Evolutionary conservation across 345 rosid genomes (phyloP), one percentile per base, ranked within the genome.

Genomic region (Viola odorata): DNA sequence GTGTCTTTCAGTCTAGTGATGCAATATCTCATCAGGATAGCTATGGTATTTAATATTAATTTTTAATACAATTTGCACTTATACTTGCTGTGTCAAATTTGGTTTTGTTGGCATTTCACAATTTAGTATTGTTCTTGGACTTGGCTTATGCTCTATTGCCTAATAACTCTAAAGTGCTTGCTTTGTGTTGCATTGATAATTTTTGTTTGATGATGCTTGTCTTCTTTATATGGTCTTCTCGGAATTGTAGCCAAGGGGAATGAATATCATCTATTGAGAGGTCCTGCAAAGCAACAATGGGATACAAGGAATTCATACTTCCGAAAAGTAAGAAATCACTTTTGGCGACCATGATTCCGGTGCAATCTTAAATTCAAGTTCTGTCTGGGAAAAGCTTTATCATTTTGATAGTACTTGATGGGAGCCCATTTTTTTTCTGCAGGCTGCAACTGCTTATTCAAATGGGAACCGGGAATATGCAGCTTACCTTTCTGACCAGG

Each of bases 401-500:
- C 1, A n/a, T 7, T 13, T 64, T 55, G 12, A 47, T n/a, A 32
- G 51, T 45, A 12, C 53, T 60, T 64, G 12, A 63, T 50, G 9
- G 50, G 63, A 55, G 7, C 11, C 11, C 37, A 60, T 10, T 64
- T 64, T 23, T 23, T 42, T 67, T 66, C 58, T 70, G 45, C 76
- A 92, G 98, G 98, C 98, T 69, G 77, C 87, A 23, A 71, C 66
- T 58, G 98, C 96, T 67, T 78, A 85, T 82, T 83, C 96, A 37
- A 92, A 83, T 64, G 90, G 96, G 54, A 67, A 83, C 38, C 55
- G 77, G 69, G 78, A 56, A 32, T 70, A 82, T 66, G 96, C 96
- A 0, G 82, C 96, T 55, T 76, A 85, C 78, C 89, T 89, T 69
- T 81, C 96, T 63, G 91, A 87, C 32, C 78, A 87, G 98, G 98